A percentile compares a stretch with the other conserved stretches of the same genome.
These are phyloP conservation scores for Alternaria atra DNA, from an alignment of 2,329 filamentous ascomycete species.

Conservation along the genomic window DNA sequence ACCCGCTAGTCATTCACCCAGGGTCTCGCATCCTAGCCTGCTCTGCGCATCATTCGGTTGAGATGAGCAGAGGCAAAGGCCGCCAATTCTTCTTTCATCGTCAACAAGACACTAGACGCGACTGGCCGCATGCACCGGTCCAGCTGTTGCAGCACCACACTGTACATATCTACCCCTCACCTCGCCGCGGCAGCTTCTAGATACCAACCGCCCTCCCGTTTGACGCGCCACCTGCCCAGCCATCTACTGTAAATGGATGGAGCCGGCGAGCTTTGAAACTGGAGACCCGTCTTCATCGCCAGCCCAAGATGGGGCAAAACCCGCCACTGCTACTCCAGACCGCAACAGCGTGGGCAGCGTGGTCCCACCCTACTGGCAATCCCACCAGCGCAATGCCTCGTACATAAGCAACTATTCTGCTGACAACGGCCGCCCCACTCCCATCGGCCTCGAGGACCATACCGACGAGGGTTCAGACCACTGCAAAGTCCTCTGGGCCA, in stretches of 20 bases:
- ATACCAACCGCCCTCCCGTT: slow-evolving; percentile 23
- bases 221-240: slow-evolving; percentile 34
- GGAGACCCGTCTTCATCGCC: slow-evolving; percentile 36
- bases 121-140: slow-evolving; percentile 18
- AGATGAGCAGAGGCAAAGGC: slow-evolving; percentile 10
- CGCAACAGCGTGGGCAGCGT: slow-evolving; percentile 44
- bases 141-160: slow-evolving; percentile 15
- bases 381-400: slow-evolving; percentile 52
- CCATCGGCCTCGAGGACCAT: slow-evolving; percentile 71
- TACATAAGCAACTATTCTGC: slow-evolving; percentile 48
- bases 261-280: slow-evolving; percentile 47
- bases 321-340: slow-evolving; percentile 37
- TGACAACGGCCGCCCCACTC: slow-evolving; percentile 47
- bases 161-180: slow-evolving; percentile 30
- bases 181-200: slow-evolving; percentile 16
- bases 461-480: slow-evolving; percentile 67
- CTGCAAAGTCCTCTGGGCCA: slow-evolving; percentile 68
- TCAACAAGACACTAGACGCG: slow-evolving; percentile 21
- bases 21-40: slow-evolving; percentile 7
- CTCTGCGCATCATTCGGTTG: slow-evolving; percentile 9
- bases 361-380: slow-evolving; percentile 60
- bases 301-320: slow-evolving; percentile 29
- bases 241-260: slow-evolving; percentile 52
- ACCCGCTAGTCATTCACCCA: slow-evolving; percentile 8
- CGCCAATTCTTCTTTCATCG: slow-evolving; percentile 19